A percentile compares a stretch with the other conserved stretches of the same genome.
These are phyloP conservation scores for Pseudophaeomoniella oleicola DNA, from an alignment of 2,329 filamentous ascomycete genomes.

Conservation along the genomic window DNA sequence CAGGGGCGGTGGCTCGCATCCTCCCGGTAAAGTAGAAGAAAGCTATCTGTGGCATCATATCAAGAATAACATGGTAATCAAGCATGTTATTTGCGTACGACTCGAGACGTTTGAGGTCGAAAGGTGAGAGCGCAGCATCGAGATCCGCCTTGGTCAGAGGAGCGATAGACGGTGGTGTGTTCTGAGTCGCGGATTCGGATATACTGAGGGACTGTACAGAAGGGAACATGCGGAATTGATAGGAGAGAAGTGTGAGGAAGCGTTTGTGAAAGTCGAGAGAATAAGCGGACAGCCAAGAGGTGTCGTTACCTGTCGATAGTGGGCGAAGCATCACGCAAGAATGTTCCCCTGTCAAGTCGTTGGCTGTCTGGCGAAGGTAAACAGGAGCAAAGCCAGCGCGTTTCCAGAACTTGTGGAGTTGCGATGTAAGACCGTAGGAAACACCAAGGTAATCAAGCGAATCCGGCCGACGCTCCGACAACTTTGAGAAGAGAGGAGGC, in stretches of 20 bases:
- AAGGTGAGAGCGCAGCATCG: conserved; percentile 67
- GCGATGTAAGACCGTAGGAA: conserved; percentile 77
- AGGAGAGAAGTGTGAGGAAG: conserved; percentile 81
- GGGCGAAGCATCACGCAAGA: conserved; percentile 94
- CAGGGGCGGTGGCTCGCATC: conserved; percentile 31
- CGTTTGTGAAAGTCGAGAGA: conserved; percentile 84
- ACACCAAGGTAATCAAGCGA: conserved; percentile 86
- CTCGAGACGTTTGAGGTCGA: conserved; percentile 87
- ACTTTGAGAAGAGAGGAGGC: conserved; percentile 81
- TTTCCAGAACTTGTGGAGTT: conserved; percentile 96
- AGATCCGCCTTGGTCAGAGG: conserved; percentile 61
- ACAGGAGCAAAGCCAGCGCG: conserved; percentile 72
- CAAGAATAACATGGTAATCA: conserved; percentile 93
- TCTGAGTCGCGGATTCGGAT: conserved; percentile 67
- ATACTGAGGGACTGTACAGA: conserved; percentile 69
- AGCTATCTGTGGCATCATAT: conserved; percentile 73
- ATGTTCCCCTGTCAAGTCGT: conserved; percentile 92
- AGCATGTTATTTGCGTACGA: conserved; percentile 94
- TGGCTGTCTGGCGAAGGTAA: conserved; percentile 87
- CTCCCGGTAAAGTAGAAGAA: conserved; percentile 72
- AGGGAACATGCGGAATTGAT: conserved; percentile 76
- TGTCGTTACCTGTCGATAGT: conserved; percentile 50
- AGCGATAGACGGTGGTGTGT: conserved; percentile 43
- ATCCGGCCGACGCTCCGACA: conserved; percentile 68
- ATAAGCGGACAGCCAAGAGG: conserved; percentile 79